phyloP scores from a whole-genome alignment of 768 basidiomycete genomes.

The Phylloporus arenicola region DNA sequence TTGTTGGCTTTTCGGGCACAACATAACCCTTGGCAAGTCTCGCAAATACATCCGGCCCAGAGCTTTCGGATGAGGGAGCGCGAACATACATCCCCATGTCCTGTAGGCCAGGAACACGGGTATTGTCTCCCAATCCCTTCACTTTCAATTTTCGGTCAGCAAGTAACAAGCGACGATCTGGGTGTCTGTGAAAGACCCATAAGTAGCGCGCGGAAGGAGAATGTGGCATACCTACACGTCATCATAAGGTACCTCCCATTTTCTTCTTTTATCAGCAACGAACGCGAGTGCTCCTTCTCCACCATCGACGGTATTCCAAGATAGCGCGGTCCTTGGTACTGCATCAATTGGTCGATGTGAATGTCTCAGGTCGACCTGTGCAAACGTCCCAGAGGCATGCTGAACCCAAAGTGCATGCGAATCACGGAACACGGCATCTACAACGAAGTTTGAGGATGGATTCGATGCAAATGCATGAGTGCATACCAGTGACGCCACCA shows the following conservation, averaged over 20 bases:
- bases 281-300: conserved; percentile 59
- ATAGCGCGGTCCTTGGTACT: conserved; percentile 54
- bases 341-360: conserved; percentile 61
- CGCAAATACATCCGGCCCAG: conserved; percentile 38
- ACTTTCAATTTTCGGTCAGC: conserved; percentile 31
- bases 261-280: conserved; percentile 46
- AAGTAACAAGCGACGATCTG: conserved; percentile 23
- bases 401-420: conserved; percentile 70
- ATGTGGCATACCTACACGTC: conserved; percentile 52
- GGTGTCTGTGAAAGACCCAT: conserved; percentile 30
- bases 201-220: neutral
- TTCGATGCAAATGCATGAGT: neutral
- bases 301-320: conserved; percentile 49
- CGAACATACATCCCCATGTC: conserved; percentile 47
- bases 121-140: conserved; percentile 59
- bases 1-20: conserved; percentile 38
- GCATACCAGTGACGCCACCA: conserved; percentile 69
- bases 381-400: conserved; percentile 71
- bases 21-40: conserved; percentile 62
- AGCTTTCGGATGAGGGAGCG: conserved; percentile 15
- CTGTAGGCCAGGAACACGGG: conserved; percentile 49
- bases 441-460: neutral
- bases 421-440: conserved; percentile 67
- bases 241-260: conserved; percentile 73
- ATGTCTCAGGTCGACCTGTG: conserved; percentile 70